A percentile compares a stretch with the other conserved stretches of the same genome.
Conservation (phyloP, 345 rosid species). For the Crucihimalaya himalaica region DNA sequence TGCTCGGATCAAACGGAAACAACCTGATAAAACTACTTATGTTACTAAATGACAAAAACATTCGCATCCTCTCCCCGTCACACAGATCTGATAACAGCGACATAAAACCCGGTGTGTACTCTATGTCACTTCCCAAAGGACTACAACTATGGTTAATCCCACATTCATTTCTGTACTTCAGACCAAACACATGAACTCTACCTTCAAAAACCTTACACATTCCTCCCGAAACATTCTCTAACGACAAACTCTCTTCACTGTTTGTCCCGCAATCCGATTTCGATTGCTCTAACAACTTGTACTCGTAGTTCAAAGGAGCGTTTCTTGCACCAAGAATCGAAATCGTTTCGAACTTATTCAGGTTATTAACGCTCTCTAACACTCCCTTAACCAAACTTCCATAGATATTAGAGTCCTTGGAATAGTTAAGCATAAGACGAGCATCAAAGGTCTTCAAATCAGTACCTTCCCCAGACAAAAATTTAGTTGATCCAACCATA, state of each 20-base stretch:
- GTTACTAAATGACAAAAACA: slow-evolving; percentile 53
- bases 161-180: slow-evolving; percentile 57
- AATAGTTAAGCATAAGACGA: slow-evolving; percentile 65
- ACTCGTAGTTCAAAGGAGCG: slow-evolving; percentile 51
- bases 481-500: slow-evolving; percentile 75
- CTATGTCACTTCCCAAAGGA: slow-evolving; percentile 41
- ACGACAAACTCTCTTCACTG: slow-evolving; percentile 44
- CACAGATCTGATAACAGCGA: slow-evolving; percentile 48
- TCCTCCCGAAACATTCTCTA: slow-evolving; percentile 38
- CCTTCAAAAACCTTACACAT: slow-evolving; percentile 46
- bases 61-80: slow-evolving; percentile 44
- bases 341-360: slow-evolving; percentile 52
- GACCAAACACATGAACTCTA: slow-evolving; percentile 41
- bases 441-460: slow-evolving; percentile 38
- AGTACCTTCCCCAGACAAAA: slow-evolving; percentile 37
- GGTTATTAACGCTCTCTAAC: slow-evolving; percentile 52
- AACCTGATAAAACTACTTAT: slow-evolving; percentile 9
- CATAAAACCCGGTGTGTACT: slow-evolving; percentile 47
- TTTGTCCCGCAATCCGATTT: slow-evolving; percentile 37
- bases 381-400: slow-evolving; percentile 65
- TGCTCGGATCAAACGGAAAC: slow-evolving; percentile 60
- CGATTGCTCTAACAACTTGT: slow-evolving; percentile 48
- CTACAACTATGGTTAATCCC: slow-evolving; percentile 44
- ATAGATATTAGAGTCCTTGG: slow-evolving; percentile 45
- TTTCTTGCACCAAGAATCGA: slow-evolving; percentile 59